Conservation (phyloP, 73 alveolate species). For the Paramecium caudatum region DNA sequence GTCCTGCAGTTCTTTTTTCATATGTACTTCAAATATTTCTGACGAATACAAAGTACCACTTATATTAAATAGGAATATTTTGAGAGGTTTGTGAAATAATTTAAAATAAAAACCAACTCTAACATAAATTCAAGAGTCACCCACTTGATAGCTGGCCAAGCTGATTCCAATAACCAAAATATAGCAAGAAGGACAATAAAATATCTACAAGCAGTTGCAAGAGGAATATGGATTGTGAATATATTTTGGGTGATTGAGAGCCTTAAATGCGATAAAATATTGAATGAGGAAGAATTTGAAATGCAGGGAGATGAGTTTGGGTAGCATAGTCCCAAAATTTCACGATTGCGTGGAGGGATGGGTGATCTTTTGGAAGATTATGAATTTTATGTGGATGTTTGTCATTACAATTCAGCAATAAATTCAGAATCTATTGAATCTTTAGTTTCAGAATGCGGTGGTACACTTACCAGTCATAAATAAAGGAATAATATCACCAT, state of each 20-base stretch:
- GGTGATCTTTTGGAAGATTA: not conserved
- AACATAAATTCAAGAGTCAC: conserved; percentile 15
- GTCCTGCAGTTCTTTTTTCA: not conserved
- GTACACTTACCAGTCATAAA: not conserved
- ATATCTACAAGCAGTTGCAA: not conserved
- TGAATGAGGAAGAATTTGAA: conserved; percentile 27
- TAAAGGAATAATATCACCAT: conserved; percentile 8
- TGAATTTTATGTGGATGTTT: not conserved
- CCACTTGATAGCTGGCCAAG: conserved; percentile 35
- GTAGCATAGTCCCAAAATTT: not conserved
- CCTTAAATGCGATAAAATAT: not conserved
- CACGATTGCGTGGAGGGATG: conserved; percentile 16
- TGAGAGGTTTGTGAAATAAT: conserved; percentile 6
- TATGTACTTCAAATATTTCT: conserved; percentile 48
- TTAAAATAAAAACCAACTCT: not conserved
- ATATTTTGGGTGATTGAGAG: conserved; percentile 45
- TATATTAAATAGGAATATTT: not conserved
- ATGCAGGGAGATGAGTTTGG: conserved; percentile 19
- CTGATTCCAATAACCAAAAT: not conserved
- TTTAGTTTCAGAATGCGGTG: not conserved
- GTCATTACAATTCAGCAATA: not conserved
- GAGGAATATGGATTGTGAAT: conserved; percentile 34
- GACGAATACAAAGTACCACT: conserved; percentile 16
- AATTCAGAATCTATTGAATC: not conserved
- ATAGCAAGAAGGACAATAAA: conserved; percentile 58